Evolutionary conservation across 2,329 filamentous ascomycete genomes (phyloP).

Genomic region (Endothia cerciana): DNA sequence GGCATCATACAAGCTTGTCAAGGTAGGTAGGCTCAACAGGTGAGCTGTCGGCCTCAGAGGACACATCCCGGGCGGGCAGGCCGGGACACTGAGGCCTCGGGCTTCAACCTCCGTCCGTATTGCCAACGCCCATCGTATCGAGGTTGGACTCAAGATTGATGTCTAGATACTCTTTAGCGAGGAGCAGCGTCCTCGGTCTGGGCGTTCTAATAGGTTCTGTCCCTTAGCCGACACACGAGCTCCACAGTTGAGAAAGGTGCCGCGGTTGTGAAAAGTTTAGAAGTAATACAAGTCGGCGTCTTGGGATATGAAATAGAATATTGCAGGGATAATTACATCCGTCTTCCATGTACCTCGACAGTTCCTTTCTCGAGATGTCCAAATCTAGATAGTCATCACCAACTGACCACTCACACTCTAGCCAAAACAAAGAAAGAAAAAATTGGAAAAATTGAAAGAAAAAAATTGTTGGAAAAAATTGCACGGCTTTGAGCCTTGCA

Average conservation of each 20-base stretch:
- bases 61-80: no score
- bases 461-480: not conserved
- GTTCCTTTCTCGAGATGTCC: not conserved
- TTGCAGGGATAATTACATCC: not conserved
- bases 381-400: slow-evolving; percentile 6
- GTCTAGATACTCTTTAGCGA: no score
- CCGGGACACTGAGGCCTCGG: no score
- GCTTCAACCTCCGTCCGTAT: no score
- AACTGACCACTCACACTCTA: slow-evolving; percentile 7
- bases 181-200: no score
- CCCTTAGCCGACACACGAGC: no score
- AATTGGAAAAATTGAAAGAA: not conserved
- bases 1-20: no score
- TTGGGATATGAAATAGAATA: not conserved
- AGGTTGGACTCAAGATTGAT: no score
- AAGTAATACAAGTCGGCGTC: not conserved
- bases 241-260: not conserved
- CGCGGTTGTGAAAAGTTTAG: not conserved
- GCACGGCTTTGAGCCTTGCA: slow-evolving; percentile 3
- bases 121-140: no score
- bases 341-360: not conserved
- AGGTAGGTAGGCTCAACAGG: no score
- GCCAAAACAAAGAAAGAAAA: not conserved
- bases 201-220: no score
- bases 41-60: no score